Conservation (phyloP, 2,329 filamentous ascomycete species). For the Chalaropsis ovoidea region DNA sequence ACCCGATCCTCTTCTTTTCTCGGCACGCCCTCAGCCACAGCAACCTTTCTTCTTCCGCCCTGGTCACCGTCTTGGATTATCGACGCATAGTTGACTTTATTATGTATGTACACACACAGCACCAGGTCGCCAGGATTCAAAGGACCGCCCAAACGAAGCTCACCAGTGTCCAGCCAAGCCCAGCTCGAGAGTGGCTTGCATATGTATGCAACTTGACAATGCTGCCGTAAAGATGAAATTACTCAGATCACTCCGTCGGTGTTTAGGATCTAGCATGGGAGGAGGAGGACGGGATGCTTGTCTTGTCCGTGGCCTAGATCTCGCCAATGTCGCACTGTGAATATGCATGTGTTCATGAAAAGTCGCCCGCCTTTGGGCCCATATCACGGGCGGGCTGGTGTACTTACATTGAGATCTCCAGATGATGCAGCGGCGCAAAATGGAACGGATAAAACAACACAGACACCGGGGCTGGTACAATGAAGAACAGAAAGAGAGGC, state of each 20-base stretch:
- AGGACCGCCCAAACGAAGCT: not conserved
- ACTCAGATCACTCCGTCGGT: not conserved
- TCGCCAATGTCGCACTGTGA: not conserved
- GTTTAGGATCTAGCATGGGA: not conserved
- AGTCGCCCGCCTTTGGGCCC: not conserved
- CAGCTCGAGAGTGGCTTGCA: not conserved
- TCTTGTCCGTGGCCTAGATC: not conserved
- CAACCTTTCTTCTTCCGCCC: not conserved
- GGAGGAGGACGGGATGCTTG: not conserved
- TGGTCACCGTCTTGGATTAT: not conserved
- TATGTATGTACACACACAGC: not conserved
- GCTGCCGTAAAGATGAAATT: not conserved
- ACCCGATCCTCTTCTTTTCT: not conserved
- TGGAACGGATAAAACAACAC: not conserved
- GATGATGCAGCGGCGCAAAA: not conserved
- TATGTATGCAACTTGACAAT: constrained; percentile 4
- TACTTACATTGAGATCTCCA: not conserved
- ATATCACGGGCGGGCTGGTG: not conserved
- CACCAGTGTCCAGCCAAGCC: not conserved
- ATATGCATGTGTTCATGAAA: not conserved
- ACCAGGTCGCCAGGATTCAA: not conserved
- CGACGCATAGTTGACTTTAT: not conserved
- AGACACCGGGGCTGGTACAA: not conserved
- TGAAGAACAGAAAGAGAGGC: no score
- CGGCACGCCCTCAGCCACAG: not conserved